phyloP scores from a whole-genome alignment of 2,329 filamentous ascomycete species.

The Elsinoe australis region DNA sequence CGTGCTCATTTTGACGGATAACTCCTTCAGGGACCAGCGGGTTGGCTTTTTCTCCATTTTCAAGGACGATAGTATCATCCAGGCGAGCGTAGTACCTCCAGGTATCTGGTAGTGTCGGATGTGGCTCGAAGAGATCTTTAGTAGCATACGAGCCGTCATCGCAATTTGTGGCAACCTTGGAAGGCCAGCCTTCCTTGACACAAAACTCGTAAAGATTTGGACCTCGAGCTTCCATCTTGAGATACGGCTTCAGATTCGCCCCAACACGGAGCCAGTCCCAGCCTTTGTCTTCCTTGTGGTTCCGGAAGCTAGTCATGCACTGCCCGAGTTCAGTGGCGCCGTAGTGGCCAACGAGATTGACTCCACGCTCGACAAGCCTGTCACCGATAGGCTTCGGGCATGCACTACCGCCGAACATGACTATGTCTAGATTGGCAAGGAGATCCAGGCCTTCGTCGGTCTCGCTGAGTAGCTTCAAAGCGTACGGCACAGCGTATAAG shows the following conservation, averaged over 20 bases:
- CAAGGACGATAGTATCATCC: constrained; percentile 38
- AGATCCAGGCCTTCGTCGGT: constrained; percentile 41
- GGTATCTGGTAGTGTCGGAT: constrained; percentile 33
- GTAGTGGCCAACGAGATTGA: constrained; percentile 31
- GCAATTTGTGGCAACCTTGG: constrained; percentile 34
- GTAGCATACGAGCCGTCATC: constrained; percentile 41
- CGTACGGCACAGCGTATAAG: constrained; percentile 57
- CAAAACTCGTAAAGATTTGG: constrained; percentile 33
- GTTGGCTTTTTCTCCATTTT: constrained; percentile 42
- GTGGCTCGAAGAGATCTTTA: constrained; percentile 38
- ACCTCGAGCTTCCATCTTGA: constrained; percentile 32
- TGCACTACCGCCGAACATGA: constrained; percentile 29
- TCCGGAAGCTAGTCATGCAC: constrained; percentile 50
- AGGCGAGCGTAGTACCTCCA: constrained; percentile 39
- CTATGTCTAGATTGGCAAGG: constrained; percentile 25
- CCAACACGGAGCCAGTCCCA: constrained; percentile 52
- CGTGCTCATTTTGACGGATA: constrained; percentile 43
- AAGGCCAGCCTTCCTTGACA: constrained; percentile 25
- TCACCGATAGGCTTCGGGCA: constrained; percentile 32
- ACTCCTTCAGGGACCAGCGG: constrained; percentile 43
- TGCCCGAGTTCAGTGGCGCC: constrained; percentile 52
- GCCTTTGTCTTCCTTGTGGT: constrained; percentile 42
- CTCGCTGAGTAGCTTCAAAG: constrained; percentile 56
- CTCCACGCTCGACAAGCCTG: constrained; percentile 26
- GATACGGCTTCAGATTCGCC: constrained; percentile 35